Conservation (phyloP, 176 grass and related monocot genomes). For the Eremochloa ophiuroides region DNA sequence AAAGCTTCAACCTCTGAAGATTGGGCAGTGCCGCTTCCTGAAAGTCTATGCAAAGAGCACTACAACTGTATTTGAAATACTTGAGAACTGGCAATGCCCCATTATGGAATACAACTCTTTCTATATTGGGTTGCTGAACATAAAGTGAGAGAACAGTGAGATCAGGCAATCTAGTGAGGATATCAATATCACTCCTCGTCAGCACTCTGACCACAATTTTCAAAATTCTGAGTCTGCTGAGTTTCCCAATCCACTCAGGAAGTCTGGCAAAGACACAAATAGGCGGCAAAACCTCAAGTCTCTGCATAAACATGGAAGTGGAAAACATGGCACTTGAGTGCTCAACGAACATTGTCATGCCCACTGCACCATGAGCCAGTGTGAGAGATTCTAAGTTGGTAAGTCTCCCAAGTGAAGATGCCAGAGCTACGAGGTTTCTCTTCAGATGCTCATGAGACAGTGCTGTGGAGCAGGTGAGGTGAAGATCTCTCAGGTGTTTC, state of each 20-base stretch:
- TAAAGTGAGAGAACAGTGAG: neutral
- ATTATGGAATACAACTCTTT: neutral
- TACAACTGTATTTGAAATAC: neutral
- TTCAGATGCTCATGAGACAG: neutral
- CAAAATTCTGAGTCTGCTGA: neutral
- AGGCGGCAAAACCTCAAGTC: neutral
- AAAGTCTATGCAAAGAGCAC: neutral
- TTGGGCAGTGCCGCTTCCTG: neutral
- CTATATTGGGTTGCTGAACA: neutral
- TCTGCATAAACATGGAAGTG: neutral
- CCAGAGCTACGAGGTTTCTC: neutral
- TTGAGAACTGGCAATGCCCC: neutral
- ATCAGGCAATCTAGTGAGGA: neutral
- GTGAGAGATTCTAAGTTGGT: too few species aligned
- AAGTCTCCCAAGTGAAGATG: too few species aligned
- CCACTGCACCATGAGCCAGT: too few species aligned
- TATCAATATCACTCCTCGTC: neutral
- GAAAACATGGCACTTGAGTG: neutral
- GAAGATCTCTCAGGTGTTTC: too few species aligned
- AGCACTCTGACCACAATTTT: neutral
- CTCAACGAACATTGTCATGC: neutral
- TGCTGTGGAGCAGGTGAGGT: too few species aligned
- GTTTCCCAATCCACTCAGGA: neutral
- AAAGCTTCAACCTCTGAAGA: slow-evolving; percentile 1
- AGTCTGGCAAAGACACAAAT: neutral